Evolutionary conservation across 805 yeast species (phyloP).

Genomic region (Saccharomycopsis selenospora): DNA sequence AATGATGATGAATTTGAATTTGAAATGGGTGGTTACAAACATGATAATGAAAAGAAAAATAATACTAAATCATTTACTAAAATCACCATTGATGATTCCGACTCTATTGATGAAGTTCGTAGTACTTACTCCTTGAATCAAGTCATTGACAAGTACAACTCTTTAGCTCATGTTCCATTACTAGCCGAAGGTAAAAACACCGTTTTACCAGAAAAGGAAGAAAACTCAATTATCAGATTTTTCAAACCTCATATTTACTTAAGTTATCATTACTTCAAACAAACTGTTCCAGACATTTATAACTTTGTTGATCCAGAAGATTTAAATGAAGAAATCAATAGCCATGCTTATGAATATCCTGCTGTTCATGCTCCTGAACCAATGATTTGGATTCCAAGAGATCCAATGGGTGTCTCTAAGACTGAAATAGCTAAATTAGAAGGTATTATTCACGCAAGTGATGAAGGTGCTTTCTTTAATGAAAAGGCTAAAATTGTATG

Average conservation of each 20-base stretch:
- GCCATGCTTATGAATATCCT: slow-evolving; percentile 72
- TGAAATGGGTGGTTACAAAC: neutral
- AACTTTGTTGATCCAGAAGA: slow-evolving; percentile 42
- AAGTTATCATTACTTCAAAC: slow-evolving; percentile 41
- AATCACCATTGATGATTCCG: slow-evolving; percentile 1
- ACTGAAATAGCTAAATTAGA: slow-evolving; percentile 49
- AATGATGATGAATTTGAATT: too few relatives aligned
- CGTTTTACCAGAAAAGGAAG: slow-evolving; percentile 31
- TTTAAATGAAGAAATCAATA: slow-evolving; percentile 36
- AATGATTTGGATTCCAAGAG: slow-evolving; percentile 86
- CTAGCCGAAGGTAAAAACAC: slow-evolving; percentile 58
- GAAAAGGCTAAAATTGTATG: slow-evolving; percentile 42
- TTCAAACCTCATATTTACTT: slow-evolving; percentile 49
- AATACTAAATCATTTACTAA: neutral
- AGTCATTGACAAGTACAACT: slow-evolving; percentile 9
- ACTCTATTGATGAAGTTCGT: neutral
- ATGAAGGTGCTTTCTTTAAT: slow-evolving; percentile 56
- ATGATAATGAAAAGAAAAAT: neutral
- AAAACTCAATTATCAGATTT: slow-evolving; percentile 36
- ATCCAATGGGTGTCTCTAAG: slow-evolving; percentile 74
- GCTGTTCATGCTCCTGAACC: slow-evolving; percentile 64
- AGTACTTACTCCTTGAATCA: neutral
- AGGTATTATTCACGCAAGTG: slow-evolving; percentile 53
- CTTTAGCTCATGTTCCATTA: slow-evolving; percentile 41
- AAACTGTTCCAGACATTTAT: slow-evolving; percentile 52